These are phyloP conservation scores for Punica granatum DNA, from an alignment of 345 rosid species.

Conservation along the genomic window DNA sequence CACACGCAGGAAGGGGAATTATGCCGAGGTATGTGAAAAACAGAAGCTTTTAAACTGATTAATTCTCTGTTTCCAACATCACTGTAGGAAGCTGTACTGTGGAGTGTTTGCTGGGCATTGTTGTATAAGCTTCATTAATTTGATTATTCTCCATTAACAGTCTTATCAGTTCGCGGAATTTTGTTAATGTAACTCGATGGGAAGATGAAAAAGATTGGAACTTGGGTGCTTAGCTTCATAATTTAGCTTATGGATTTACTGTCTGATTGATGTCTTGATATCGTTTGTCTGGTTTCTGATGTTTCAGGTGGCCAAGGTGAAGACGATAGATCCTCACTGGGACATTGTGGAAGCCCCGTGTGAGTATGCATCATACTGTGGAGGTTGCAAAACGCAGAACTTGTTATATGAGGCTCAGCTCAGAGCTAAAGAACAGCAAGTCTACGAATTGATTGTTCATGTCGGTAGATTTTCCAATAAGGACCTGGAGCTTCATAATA, in stretches of 20 bases:
- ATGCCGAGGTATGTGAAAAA: slow-evolving; percentile 56
- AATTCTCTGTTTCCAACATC: neutral
- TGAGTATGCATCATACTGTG: slow-evolving; percentile 74
- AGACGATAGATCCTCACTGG: slow-evolving; percentile 64
- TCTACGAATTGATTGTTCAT: slow-evolving; percentile 50
- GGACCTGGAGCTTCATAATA: slow-evolving; percentile 25
- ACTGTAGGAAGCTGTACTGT: neutral
- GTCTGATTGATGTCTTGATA: neutral
- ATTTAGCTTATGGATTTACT: neutral
- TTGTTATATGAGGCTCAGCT: slow-evolving; percentile 76
- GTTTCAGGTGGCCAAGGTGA: slow-evolving; percentile 55
- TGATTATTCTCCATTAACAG: neutral
- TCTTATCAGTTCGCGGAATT: neutral
- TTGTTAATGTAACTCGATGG: neutral
- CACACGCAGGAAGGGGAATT: slow-evolving; percentile 68
- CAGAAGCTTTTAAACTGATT: neutral
- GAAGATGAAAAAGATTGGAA: neutral
- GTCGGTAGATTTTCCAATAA: slow-evolving; percentile 64
- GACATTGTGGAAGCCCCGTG: slow-evolving; percentile 88
- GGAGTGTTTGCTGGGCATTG: neutral
- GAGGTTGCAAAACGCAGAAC: slow-evolving; percentile 88
- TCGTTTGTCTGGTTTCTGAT: neutral
- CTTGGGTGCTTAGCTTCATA: neutral
- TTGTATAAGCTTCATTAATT: neutral
- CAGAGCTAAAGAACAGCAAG: slow-evolving; percentile 80